phyloP scores from a whole-genome alignment of 768 basidiomycete genomes.

The Suillus tomentosus region DNA sequence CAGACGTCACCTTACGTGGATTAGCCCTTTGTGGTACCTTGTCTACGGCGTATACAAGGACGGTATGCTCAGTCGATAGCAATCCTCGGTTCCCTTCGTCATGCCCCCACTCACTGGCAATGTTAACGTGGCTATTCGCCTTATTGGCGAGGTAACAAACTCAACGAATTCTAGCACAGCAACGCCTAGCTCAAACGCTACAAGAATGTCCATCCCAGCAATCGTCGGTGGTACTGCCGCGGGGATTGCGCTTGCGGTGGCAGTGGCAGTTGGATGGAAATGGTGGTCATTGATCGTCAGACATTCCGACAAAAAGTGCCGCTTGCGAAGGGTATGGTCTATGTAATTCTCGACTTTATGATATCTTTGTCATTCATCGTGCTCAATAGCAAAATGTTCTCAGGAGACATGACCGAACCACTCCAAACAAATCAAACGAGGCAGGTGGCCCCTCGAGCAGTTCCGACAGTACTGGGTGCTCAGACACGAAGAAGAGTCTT shows the following conservation, averaged over 20 bases:
- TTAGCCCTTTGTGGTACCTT: background rate
- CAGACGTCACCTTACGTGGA: background rate
- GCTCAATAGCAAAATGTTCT: constrained; percentile 7
- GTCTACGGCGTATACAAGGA: background rate
- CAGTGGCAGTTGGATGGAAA: constrained; percentile 45
- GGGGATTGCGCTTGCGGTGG: constrained; percentile 49
- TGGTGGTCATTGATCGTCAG: constrained; percentile 39
- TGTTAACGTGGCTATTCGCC: background rate
- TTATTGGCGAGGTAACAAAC: background rate
- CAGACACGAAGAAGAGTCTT: background rate
- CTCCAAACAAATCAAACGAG: background rate
- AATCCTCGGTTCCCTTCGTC: background rate
- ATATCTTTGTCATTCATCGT: background rate
- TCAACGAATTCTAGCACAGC: background rate
- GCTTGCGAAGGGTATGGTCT: background rate
- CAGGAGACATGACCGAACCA: background rate
- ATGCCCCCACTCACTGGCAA: constrained; percentile 1
- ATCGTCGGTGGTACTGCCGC: constrained; percentile 53
- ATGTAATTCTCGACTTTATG: background rate
- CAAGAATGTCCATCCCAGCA: constrained; percentile 45
- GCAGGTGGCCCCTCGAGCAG: background rate
- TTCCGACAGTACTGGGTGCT: background rate
- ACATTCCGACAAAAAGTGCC: background rate
- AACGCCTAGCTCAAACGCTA: background rate
- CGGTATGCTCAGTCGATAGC: background rate